Conservation (phyloP, 805 yeast genomes). For the Candida verbasci region DNA sequence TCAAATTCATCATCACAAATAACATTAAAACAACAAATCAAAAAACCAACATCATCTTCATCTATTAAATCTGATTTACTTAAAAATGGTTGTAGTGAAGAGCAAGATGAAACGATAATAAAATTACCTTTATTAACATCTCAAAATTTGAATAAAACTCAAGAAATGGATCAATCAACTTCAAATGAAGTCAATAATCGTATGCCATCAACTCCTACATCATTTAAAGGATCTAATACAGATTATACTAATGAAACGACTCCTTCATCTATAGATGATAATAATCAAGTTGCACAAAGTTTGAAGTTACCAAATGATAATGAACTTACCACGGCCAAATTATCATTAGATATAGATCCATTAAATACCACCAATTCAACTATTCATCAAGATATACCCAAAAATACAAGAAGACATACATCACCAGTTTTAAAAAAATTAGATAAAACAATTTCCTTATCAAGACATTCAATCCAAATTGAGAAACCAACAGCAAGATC, state of each 20-base stretch:
- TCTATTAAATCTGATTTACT: too few relatives aligned
- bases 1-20: neutral
- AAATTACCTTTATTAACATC: conserved; percentile 6
- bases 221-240: conserved; percentile 20
- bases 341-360: conserved; percentile 4
- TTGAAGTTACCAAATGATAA: neutral
- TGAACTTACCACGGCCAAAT: neutral
- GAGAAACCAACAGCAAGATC: conserved; percentile 4
- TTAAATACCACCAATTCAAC: neutral
- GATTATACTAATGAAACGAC: conserved; percentile 22
- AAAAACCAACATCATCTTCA: too few relatives aligned
- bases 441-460: conserved; percentile 3
- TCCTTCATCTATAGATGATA: conserved; percentile 15
- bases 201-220: conserved; percentile 20
- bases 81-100: too few relatives aligned
- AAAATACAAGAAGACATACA: conserved; percentile 6
- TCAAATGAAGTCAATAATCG: neutral
- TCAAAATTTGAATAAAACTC: conserved; percentile 1
- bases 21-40: too few relatives aligned
- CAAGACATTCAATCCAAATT: conserved; percentile 8
- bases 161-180: neutral
- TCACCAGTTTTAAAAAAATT: conserved; percentile 4
- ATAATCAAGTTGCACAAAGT: neutral
- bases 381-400: neutral
- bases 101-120: neutral